Conservation (phyloP, 805 yeast genomes). For the Metschnikowia aberdeeniae region DNA sequence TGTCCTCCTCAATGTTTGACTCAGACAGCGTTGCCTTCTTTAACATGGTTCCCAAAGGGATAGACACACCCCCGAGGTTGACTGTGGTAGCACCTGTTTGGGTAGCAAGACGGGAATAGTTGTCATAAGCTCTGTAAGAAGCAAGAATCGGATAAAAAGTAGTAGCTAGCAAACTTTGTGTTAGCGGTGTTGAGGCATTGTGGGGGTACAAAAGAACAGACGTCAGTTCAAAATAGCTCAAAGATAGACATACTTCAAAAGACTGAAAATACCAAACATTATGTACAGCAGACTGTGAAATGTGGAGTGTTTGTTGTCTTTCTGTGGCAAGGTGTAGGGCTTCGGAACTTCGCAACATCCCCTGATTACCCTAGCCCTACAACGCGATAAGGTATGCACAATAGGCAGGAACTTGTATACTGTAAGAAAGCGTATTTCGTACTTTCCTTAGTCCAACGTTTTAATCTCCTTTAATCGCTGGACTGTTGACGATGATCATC, state of each 20-base stretch:
- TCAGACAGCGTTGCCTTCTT: constrained; percentile 23
- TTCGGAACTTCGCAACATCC: constrained; percentile 1
- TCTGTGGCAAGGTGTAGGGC: too few relatives aligned
- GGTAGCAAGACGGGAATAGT: constrained; percentile 31
- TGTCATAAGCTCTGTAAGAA: constrained; percentile 53
- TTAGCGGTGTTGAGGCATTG: constrained; percentile 7
- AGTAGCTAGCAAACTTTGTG: constrained; percentile 27
- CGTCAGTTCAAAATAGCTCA: neutral
- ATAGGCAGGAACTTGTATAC: neutral
- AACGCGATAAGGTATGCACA: constrained; percentile 1
- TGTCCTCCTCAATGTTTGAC: constrained; percentile 15
- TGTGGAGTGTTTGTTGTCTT: neutral
- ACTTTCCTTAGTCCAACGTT: too few relatives aligned
- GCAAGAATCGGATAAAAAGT: constrained; percentile 57
- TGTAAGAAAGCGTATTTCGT: too few relatives aligned
- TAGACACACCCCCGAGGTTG: constrained; percentile 35
- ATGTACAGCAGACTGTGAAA: neutral
- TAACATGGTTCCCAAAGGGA: constrained; percentile 36
- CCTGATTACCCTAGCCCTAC: constrained; percentile 2
- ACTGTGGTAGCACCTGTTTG: constrained; percentile 26
- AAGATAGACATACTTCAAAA: constrained; percentile 6
- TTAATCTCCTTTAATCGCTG: too few relatives aligned
- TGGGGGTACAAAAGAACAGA: constrained; percentile 3
- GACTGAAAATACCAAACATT: constrained; percentile 6
- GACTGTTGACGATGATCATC: too few relatives aligned